phyloP scores from a whole-genome alignment of 306 rosid genomes.

The Quercus gilva region DNA sequence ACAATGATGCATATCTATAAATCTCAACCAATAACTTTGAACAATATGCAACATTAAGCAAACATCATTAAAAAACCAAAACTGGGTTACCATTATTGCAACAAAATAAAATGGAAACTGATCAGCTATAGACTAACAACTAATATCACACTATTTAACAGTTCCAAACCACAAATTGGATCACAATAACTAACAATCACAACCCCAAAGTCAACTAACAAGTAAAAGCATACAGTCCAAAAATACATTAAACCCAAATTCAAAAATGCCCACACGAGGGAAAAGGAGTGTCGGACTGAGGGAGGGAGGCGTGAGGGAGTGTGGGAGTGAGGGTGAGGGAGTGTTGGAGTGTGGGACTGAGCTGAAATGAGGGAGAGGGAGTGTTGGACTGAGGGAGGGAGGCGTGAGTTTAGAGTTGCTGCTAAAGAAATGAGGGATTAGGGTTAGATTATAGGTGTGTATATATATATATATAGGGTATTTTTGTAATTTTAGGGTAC shows the following conservation, averaged over 20 bases:
- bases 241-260: neutral
- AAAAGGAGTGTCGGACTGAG: too few species aligned
- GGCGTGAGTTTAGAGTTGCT: too few species aligned
- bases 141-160: neutral
- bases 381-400: too few species aligned
- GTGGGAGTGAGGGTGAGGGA: too few species aligned
- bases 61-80: neutral
- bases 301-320: too few species aligned
- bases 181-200: neutral
- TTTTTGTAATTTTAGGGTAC: too few species aligned
- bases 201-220: neutral
- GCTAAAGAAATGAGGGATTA: too few species aligned
- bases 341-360: too few species aligned
- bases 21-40: neutral
- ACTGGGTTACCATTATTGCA: neutral
- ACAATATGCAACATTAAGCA: neutral
- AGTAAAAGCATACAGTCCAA: neutral
- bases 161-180: neutral
- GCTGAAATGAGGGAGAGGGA: too few species aligned
- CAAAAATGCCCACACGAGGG: neutral
- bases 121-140: neutral
- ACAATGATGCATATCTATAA: neutral
- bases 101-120: neutral
- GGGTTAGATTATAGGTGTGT: too few species aligned
- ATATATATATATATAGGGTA: too few species aligned